Percentiles rank a stretch among this genome's conserved stretches.
These are phyloP conservation scores for Backusella tarrabulga DNA, from an alignment of 192 early-diverging fungal genomes.

Conservation along the genomic window DNA sequence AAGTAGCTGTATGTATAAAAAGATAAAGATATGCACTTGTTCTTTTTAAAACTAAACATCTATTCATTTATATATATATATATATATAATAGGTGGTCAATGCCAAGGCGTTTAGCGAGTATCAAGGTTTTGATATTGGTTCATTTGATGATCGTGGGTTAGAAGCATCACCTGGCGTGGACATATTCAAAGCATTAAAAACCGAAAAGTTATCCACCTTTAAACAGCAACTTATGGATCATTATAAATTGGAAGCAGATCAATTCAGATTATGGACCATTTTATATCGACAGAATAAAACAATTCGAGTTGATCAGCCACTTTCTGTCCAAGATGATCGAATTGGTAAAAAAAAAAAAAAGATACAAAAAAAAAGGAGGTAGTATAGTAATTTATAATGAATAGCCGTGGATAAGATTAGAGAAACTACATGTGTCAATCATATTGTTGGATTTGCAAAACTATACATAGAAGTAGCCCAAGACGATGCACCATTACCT, in stretches of 20 bases:
- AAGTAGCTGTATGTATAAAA: slow-evolving; percentile 46
- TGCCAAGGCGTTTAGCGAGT: slow-evolving; percentile 62
- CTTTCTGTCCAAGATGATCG: slow-evolving; percentile 46
- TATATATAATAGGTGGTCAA: slow-evolving; percentile 50
- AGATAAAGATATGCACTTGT: neutral
- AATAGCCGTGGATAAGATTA: slow-evolving; percentile 29
- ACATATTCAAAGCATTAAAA: slow-evolving; percentile 18
- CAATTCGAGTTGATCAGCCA: slow-evolving; percentile 77
- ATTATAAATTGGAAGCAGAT: slow-evolving; percentile 33
- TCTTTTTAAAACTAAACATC: neutral
- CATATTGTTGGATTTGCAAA: slow-evolving; percentile 26
- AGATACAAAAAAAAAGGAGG: neutral
- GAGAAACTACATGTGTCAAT: slow-evolving; percentile 10
- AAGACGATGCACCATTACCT: neutral
- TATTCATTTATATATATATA: neutral
- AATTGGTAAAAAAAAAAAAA: slow-evolving; percentile 11
- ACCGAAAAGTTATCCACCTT: slow-evolving; percentile 14
- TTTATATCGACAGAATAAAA: slow-evolving; percentile 88
- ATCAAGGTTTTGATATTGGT: slow-evolving; percentile 87
- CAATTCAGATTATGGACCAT: slow-evolving; percentile 84
- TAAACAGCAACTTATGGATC: slow-evolving; percentile 14
- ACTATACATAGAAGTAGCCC: slow-evolving; percentile 18
- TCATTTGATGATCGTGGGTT: slow-evolving; percentile 57
- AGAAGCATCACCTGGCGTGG: slow-evolving; percentile 1
- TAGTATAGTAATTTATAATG: neutral